A percentile compares a stretch with the other conserved stretches of the same genome.
These are phyloP conservation scores for Phylloboletellus chloephorus DNA, from an alignment of 1,284 basidiomycete species.

Conservation along the genomic window DNA sequence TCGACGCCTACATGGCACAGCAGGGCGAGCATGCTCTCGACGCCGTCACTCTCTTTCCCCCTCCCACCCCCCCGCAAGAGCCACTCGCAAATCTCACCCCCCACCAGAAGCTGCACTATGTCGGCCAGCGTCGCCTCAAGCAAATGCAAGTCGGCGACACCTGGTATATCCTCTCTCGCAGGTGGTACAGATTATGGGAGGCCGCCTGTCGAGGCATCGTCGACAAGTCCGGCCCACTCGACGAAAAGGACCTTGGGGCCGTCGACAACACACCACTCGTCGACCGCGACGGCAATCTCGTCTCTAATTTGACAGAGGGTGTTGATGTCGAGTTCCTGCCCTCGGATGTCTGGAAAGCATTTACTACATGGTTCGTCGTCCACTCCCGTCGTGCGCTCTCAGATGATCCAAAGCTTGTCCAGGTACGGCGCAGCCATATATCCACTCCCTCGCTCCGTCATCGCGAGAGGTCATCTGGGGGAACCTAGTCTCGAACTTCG, in stretches of 20 bases:
- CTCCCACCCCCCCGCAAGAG: conserved; percentile 21
- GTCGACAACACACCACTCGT: conserved; percentile 69
- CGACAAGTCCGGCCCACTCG: conserved; percentile 60
- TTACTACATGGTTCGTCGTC: conserved; percentile 59
- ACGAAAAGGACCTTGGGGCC: conserved; percentile 62
- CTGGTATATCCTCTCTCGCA: conserved; percentile 71
- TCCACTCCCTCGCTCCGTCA: conserved; percentile 61
- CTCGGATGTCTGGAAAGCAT: conserved; percentile 62
- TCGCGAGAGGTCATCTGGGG: conserved; percentile 51
- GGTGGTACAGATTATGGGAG: conserved; percentile 74
- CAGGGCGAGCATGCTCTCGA: conserved; percentile 47
- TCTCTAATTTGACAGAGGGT: conserved; percentile 51
- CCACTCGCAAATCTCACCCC: conserved; percentile 31
- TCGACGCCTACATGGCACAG: conserved; percentile 69
- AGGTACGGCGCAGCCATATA: conserved; percentile 67
- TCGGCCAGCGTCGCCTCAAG: conserved; percentile 42
- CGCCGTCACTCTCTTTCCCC: conserved; percentile 21
- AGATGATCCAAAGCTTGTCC: conserved; percentile 8
- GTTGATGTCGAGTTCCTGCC: conserved; percentile 79
- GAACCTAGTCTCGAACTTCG: conserved; percentile 70
- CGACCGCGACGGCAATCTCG: conserved; percentile 49
- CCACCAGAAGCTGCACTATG: conserved; percentile 43
- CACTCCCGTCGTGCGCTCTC: background rate
- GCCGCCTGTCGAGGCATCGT: conserved; percentile 61
- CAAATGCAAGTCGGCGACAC: conserved; percentile 61